Base-by-base conservation (phyloP, 306 rosid genomes). In the Lotus japonicus region DNA sequence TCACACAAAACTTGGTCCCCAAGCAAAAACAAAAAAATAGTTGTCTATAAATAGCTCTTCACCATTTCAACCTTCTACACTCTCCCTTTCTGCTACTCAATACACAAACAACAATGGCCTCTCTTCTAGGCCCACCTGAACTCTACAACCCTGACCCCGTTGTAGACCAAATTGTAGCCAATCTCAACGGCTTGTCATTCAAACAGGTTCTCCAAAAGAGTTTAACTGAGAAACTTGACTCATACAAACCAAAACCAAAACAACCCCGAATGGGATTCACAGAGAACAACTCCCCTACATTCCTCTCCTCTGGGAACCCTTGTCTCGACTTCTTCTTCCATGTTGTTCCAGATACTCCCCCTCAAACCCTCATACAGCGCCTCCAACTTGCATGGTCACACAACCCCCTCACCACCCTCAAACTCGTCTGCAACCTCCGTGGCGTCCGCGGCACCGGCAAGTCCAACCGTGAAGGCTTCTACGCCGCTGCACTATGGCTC, bases 391-490 rank as follows among this genome's bases (percentile, higher is more conserved):
- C 96, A 3, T 82, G 89, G 92, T 57, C 65, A 11, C 82, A 66
- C 54, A 7, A 81, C 52, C 73, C 90, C 0, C 50, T 79, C 59
- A 82, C 83, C 65, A 17, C 89, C 35, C 88, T 89, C 73, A 89
- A 89, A 71, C 85, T 84, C 18, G n/a, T 89, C 51, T 84, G 81
- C 56, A 84, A 84, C 76, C 84, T 89, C 45, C 81, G 92, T 0
- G 88, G 83, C 2, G 80, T 89, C 4, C 77, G 88, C 12, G 92
- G 96, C 65, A 84, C 89, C 9, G 92, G 92, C 0, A 89, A 89
- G 31, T 77, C 88, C 8, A 88, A 86, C 53, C 81, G 66, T n/a
- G 62, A 58, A 7, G 70, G 83, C 7, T 82, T 78, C 78, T 81
- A 78, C 44, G 21, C 82, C 5, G 77, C 88, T 4, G 89, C 86